These are phyloP conservation scores for Epipyxis sp. DNA, from an alignment of 108 stramenopile genomes.

Conservation along the genomic window DNA sequence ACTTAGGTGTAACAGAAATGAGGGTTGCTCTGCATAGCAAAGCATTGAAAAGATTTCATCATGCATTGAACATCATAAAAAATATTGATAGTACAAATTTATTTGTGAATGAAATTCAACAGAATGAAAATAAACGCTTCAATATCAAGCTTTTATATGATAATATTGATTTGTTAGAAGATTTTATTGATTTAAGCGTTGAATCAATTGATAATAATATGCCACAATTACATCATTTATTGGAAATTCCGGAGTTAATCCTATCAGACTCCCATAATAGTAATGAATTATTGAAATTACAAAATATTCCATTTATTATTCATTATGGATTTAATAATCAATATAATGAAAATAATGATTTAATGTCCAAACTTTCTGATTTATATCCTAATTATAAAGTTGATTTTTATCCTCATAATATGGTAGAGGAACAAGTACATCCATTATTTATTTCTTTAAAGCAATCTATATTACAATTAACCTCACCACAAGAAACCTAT, in stretches of 20 bases:
- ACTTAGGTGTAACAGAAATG: constrained; percentile 19
- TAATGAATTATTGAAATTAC: neutral
- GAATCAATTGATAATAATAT: neutral
- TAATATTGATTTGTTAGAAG: neutral
- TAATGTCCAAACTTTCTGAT: neutral
- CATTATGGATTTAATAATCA: neutral
- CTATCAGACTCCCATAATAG: neutral
- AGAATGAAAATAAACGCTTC: neutral
- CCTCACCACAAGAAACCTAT: constrained; percentile 11
- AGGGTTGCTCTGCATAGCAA: neutral
- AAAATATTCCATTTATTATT: neutral
- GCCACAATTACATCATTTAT: neutral
- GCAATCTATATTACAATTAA: neutral
- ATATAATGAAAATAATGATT: neutral
- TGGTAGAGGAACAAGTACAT: constrained; percentile 2
- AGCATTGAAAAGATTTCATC: neutral
- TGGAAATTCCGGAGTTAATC: too few relatives aligned
- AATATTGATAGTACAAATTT: neutral
- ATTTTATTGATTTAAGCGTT: neutral
- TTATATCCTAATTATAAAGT: constrained; percentile 14
- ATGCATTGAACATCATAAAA: too few relatives aligned
- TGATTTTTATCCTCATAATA: constrained; percentile 16
- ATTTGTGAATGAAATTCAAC: neutral
- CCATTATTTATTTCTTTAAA: neutral
- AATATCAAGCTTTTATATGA: too few relatives aligned